Evolutionary conservation across 768 basidiomycete species (phyloP), one percentile per base, ranked within the genome.

Genomic region (Suillus cothurnatus): DNA sequence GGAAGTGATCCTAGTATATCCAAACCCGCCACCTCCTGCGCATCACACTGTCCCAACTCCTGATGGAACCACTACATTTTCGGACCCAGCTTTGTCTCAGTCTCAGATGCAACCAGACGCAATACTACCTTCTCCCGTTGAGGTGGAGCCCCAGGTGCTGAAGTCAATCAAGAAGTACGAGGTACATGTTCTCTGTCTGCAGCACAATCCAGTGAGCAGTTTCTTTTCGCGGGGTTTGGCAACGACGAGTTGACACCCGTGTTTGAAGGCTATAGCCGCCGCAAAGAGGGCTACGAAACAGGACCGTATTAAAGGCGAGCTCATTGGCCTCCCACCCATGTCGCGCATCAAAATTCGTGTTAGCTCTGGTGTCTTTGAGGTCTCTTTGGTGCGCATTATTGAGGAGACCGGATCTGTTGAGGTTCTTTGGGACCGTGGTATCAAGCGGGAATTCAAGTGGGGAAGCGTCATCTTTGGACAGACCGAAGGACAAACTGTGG

Each of bases 181-280:
- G 69, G 85, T 93, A 5, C 87, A 93, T 69, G 81, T 94, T 15
- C 76, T 96, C 4, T 99, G 96, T 73, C 79, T 89, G 2, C 90
- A 92, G 70, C 96, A 98, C 73, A 98, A 97, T 71, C 95, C 95
- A 11, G 95, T 96, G 73, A 67, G 93, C 82, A 49, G 61, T 61
- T 47, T 41, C 21, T 50, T 47, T 19, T 52, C 9, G 17, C 26
- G 52, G 36, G 39, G 31, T 52, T 55, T 14, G 11, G 15, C 2
- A 3, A 28, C 4, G 59, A 14, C 36, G 19, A 66, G 7, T 64
- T 64, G 43, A 28, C 12, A 8, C 60, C 66, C 11, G 68, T 43
- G 12, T 26, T 53, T 66, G 11, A 68, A 96, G 94, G 88, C 84
- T 55, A 80, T 92, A 62, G 85, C 90, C 32, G 91, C 92, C 50